Evolutionary conservation across 139 green algal species (phyloP).

Genomic region (Tetradesmus lagerheimii): DNA sequence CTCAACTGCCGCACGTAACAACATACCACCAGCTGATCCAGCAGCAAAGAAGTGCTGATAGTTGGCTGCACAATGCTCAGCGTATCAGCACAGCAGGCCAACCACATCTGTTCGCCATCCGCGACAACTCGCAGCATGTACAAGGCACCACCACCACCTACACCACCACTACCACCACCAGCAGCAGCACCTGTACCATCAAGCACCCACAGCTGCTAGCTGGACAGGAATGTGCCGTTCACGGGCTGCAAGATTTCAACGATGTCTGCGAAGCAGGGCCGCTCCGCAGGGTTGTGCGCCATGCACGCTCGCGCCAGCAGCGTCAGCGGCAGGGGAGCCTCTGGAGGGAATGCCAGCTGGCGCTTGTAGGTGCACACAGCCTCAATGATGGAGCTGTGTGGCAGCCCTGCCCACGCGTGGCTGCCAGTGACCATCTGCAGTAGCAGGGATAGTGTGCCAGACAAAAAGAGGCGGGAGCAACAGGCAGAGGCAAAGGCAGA

Average conservation of each 20-base stretch:
- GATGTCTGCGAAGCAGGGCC: conserved; percentile 48
- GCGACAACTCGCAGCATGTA: no score
- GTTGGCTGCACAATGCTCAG: no score
- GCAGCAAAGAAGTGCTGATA: no score
- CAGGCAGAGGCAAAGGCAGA: no score
- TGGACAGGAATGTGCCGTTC: not conserved
- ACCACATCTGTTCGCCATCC: no score
- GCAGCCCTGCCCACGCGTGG: conserved; percentile 44
- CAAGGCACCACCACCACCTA: no score
- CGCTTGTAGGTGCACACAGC: conserved; percentile 29
- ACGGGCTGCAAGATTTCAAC: conserved; percentile 13
- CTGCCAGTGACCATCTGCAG: conserved; percentile 34
- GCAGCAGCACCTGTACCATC: no score
- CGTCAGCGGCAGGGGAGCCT: conserved; percentile 31
- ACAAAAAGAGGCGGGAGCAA: no score
- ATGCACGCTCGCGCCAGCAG: conserved; percentile 48
- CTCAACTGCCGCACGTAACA: not conserved
- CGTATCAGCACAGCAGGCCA: no score
- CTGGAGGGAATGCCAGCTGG: conserved; percentile 24
- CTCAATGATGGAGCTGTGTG: conserved; percentile 23
- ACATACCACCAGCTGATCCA: no score
- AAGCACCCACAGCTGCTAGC: not conserved
- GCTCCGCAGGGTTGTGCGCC: conserved; percentile 19
- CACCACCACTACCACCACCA: no score
- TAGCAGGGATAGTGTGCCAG: no score